These are phyloP conservation scores for Geotrichum europaeum DNA, from an alignment of 1,139 yeast species.

Conservation along the genomic window DNA sequence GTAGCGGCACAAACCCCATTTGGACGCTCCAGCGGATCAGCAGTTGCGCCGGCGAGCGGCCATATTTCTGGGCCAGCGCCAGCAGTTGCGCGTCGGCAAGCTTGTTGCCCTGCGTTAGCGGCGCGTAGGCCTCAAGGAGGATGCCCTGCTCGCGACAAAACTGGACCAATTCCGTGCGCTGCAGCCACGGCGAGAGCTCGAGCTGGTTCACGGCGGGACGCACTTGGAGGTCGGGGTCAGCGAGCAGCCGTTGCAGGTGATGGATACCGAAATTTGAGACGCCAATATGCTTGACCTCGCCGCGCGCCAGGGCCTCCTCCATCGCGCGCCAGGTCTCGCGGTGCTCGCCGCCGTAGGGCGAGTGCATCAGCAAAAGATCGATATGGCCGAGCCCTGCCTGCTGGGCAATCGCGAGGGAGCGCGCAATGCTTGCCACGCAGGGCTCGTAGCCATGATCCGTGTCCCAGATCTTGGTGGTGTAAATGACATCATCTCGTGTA, in stretches of 20 bases:
- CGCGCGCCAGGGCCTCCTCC: slow-evolving; percentile 39
- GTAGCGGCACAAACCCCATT: slow-evolving; percentile 54
- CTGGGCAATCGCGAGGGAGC: slow-evolving; percentile 47
- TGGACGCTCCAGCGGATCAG: slow-evolving; percentile 41
- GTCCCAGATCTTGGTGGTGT: slow-evolving; percentile 65
- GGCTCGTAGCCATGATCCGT: slow-evolving; percentile 51
- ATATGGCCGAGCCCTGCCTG: slow-evolving; percentile 38
- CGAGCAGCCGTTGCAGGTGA: slow-evolving; percentile 38
- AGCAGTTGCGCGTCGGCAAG: slow-evolving; percentile 45
- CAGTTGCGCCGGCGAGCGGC: slow-evolving; percentile 41
- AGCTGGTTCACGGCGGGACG: slow-evolving; percentile 48
- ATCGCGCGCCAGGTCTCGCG: slow-evolving; percentile 41
- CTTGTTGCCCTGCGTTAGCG: slow-evolving; percentile 58
- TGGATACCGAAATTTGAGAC: slow-evolving; percentile 42
- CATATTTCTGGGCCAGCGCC: slow-evolving; percentile 37
- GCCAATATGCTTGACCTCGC: slow-evolving; percentile 38
- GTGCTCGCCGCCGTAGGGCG: slow-evolving; percentile 35
- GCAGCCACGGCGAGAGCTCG: slow-evolving; percentile 59
- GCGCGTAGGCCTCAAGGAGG: slow-evolving; percentile 63
- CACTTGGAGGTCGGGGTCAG: slow-evolving; percentile 36
- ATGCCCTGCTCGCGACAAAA: slow-evolving; percentile 49
- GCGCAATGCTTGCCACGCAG: slow-evolving; percentile 49
- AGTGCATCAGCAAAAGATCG: slow-evolving; percentile 40
- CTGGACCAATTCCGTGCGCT: slow-evolving; percentile 47
- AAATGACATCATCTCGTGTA: slow-evolving; percentile 48